Conservation (phyloP, 1,139 yeast species). For the Spathaspora sp. region DNA sequence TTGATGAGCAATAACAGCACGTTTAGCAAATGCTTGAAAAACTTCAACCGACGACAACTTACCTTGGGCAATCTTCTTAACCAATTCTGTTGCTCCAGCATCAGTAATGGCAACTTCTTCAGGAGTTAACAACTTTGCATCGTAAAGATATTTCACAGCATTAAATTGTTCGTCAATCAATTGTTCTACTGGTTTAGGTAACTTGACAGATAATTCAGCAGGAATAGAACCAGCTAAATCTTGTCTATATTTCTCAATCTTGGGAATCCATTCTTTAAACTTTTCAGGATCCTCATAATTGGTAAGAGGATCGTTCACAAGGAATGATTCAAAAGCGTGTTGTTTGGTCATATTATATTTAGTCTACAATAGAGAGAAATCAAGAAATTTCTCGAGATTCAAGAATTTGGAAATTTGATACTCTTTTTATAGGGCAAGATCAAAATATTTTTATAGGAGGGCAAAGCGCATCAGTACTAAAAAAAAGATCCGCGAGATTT, state of each 20-base stretch:
- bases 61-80: slow-evolving; percentile 33
- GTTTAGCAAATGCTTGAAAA: slow-evolving; percentile 50
- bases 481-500: background rate
- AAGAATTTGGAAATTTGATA: too few species aligned
- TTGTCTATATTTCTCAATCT: slow-evolving; percentile 47
- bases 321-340: slow-evolving; percentile 22
- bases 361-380: too few species aligned
- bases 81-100: slow-evolving; percentile 36
- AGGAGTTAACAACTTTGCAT: slow-evolving; percentile 41
- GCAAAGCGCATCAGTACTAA: background rate
- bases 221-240: slow-evolving; percentile 40
- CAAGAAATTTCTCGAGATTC: too few species aligned
- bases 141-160: slow-evolving; percentile 43
- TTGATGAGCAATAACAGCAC: slow-evolving; percentile 42
- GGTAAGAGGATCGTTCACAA: slow-evolving; percentile 32
- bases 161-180: slow-evolving; percentile 45
- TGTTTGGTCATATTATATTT: slow-evolving; percentile 6
- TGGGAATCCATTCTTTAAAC: slow-evolving; percentile 45
- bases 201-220: slow-evolving; percentile 41
- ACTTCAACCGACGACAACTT: slow-evolving; percentile 45
- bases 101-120: slow-evolving; percentile 51
- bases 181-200: slow-evolving; percentile 40
- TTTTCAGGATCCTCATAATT: slow-evolving; percentile 39
- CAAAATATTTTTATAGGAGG: background rate
- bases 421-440: background rate